phyloP scores from a whole-genome alignment of 352 stramenopile genomes.

The Pythium grandisporangium region DNA sequence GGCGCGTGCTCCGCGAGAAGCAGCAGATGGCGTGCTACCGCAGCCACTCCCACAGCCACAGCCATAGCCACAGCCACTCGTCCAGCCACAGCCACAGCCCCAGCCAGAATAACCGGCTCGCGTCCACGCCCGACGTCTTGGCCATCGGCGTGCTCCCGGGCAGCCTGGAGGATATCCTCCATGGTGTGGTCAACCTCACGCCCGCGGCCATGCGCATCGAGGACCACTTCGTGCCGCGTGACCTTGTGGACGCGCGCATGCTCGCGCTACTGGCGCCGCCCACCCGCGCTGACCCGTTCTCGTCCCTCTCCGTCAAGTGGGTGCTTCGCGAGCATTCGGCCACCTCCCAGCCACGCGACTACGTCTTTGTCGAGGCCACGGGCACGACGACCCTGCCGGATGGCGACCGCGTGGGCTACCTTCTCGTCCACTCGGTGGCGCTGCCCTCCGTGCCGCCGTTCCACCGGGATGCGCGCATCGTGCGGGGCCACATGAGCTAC shows the following conservation, averaged over 20 bases:
- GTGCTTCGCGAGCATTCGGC: constrained; percentile 40
- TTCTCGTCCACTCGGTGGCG: constrained; percentile 48
- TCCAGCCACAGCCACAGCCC: no score
- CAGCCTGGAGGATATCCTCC: constrained; percentile 34
- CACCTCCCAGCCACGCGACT: constrained; percentile 48
- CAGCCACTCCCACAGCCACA: neutral
- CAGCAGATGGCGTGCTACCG: constrained; percentile 31
- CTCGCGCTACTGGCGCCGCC: constrained; percentile 37
- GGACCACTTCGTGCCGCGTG: constrained; percentile 27
- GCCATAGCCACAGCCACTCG: constrained; percentile 6
- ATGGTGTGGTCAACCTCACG: constrained; percentile 45
- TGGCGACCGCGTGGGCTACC: constrained; percentile 45
- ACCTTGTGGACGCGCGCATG: constrained; percentile 45
- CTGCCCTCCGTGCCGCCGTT: constrained; percentile 38
- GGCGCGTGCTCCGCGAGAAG: constrained; percentile 33
- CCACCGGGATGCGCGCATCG: constrained; percentile 55
- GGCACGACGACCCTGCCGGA: constrained; percentile 34
- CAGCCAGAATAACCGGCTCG: no score
- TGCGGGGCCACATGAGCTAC: constrained; percentile 43
- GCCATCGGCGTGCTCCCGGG: constrained; percentile 25
- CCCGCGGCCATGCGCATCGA: constrained; percentile 53
- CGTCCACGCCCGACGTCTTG: constrained; percentile 29
- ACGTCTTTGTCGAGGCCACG: constrained; percentile 61
- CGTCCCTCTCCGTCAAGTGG: constrained; percentile 58
- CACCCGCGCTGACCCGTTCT: constrained; percentile 34